Evolutionary conservation across 2,329 filamentous ascomycete genomes (phyloP).

Genomic region (Xenoacremonium recifei): DNA sequence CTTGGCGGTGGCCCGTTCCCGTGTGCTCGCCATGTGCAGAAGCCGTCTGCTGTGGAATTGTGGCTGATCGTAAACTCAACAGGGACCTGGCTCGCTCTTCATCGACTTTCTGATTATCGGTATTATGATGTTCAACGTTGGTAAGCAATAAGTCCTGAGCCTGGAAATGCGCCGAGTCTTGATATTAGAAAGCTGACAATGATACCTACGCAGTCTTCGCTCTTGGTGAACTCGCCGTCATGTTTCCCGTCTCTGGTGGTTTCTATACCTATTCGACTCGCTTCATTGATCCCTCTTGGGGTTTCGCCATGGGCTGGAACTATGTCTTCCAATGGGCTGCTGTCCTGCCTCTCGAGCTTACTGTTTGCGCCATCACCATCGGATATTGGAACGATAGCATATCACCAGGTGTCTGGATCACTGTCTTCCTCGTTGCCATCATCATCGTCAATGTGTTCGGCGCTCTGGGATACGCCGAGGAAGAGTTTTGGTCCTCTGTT

Average conservation of each 20-base stretch:
- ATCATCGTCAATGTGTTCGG: slow-evolving; percentile 55
- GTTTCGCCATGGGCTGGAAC: slow-evolving; percentile 51
- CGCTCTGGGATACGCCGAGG: slow-evolving; percentile 51
- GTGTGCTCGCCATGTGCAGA: slow-evolving; percentile 24
- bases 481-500: slow-evolving; percentile 54
- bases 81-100: slow-evolving; percentile 40
- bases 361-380: slow-evolving; percentile 50
- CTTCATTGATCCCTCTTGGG: slow-evolving; percentile 62
- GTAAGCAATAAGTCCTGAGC: background rate
- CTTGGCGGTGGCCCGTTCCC: background rate
- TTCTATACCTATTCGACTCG: slow-evolving; percentile 62
- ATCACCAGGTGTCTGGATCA: slow-evolving; percentile 51
- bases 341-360: slow-evolving; percentile 50
- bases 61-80: background rate
- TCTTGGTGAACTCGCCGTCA: slow-evolving; percentile 59
- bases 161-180: slow-evolving; percentile 16
- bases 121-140: slow-evolving; percentile 59
- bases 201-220: slow-evolving; percentile 44
- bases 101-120: slow-evolving; percentile 56
- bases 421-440: slow-evolving; percentile 49
- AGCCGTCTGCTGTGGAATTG: background rate
- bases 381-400: slow-evolving; percentile 49
- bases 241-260: slow-evolving; percentile 61
- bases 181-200: slow-evolving; percentile 4
- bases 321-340: slow-evolving; percentile 49